A percentile compares a stretch with the other conserved stretches of the same genome.
These are phyloP conservation scores for Aspergillus quadricinctus DNA, from an alignment of 2,329 filamentous ascomycete species.

Conservation along the genomic window DNA sequence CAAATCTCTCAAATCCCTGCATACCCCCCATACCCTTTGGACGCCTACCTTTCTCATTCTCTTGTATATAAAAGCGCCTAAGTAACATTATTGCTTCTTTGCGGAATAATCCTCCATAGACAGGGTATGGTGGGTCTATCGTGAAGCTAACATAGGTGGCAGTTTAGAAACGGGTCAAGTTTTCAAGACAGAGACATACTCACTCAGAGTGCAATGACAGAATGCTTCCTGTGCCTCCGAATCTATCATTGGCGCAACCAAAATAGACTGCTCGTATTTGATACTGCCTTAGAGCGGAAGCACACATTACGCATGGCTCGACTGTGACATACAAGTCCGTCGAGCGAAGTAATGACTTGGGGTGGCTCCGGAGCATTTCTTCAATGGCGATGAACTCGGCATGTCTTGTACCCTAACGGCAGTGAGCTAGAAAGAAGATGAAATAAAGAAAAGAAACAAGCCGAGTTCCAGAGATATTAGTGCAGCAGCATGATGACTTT, in stretches of 20 bases:
- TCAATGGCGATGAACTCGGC: constrained; percentile 89
- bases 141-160: constrained; percentile 50
- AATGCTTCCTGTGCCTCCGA: constrained; percentile 92
- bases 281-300: constrained; percentile 83
- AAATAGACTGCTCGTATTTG: constrained; percentile 88
- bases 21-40: background rate
- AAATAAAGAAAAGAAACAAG: background rate
- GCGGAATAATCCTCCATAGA: constrained; percentile 80
- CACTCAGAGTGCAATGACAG: constrained; percentile 77
- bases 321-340: constrained; percentile 92
- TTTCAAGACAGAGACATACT: constrained; percentile 40
- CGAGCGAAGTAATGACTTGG: constrained; percentile 64
- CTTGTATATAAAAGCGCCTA: constrained; percentile 93
- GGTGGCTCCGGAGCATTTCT: constrained; percentile 60
- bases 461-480: background rate
- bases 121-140: constrained; percentile 73
- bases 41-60: constrained; percentile 78
- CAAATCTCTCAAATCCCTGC: background rate
- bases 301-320: constrained; percentile 98
- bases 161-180: constrained; percentile 1
- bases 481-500: background rate
- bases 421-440: background rate
- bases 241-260: constrained; percentile 92
- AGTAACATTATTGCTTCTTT: constrained; percentile 92
- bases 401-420: constrained; percentile 82